Base-by-base conservation (phyloP, 768 basidiomycete genomes). In the Epithele typhae region DNA sequence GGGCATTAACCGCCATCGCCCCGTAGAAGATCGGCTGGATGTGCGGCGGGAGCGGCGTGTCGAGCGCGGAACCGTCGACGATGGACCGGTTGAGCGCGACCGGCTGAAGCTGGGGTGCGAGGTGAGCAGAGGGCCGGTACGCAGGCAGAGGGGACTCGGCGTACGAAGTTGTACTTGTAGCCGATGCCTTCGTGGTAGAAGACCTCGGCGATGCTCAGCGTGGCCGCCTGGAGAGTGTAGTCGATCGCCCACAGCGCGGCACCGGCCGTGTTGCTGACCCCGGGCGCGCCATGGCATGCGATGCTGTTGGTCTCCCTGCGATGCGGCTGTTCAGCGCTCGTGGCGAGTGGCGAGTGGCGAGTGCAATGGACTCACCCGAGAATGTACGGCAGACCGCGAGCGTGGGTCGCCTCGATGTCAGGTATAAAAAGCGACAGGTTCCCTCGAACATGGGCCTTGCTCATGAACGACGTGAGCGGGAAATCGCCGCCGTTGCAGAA, bases 211-310 rank as follows among this genome's bases (percentile, higher is more conserved):
- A 81, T 74, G 3, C 78, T 78, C 8, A 81, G 18, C 51, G 75
- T 74, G 1, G 77, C 64, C 58, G 81, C 79, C 54, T 73, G 81
- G 5, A 87, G 64, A 1, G 73, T 67, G 60, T 85, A 84, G 60
- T 87, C 83, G 48, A 84, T 63, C 9, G 73, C 69, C 84, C 84
- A 86, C 17, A 87, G 60, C n/a, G 80, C 78, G 1, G 82, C 82
- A 10, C 83, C 85, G 15, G 78, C 83, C 1, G 77, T 77, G 57
- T 86, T 82, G 58, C 79, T 82, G 10, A 82, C 82, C 3, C 77
- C 78, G 39, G 75, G 70, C 2, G 66, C 67, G 25, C 70, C 70
- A 37, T 68, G 69, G 37, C 69, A 71, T 6, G 68, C 66, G 39
- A 68, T 57, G 42, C 66, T 65, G 18, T 62, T 64, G 5, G 63